These are phyloP conservation scores for Neckera pumila DNA, from an alignment of 225 moss, liverwort and hornwort genomes.

Conservation along the genomic window DNA sequence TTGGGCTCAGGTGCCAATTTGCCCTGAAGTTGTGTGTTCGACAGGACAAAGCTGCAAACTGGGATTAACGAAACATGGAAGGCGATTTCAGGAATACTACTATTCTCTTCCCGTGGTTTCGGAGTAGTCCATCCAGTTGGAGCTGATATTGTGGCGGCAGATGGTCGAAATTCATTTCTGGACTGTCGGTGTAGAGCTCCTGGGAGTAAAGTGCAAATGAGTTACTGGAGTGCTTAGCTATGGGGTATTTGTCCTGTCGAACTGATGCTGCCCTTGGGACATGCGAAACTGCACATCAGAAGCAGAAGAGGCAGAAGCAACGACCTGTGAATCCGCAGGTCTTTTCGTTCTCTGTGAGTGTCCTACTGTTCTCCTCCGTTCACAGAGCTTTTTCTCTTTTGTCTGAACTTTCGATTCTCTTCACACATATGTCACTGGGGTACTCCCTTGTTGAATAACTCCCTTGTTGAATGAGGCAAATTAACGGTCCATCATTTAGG, in stretches of 20 bases:
- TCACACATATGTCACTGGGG: no score
- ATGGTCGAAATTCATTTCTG: neutral
- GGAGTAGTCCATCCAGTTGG: neutral
- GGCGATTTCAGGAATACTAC: neutral
- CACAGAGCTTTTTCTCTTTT: neutral
- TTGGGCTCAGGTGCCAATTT: neutral
- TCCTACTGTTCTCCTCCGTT: neutral
- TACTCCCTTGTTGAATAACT: no score
- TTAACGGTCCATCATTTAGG: neutral
- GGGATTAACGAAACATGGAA: neutral
- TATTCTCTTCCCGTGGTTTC: neutral
- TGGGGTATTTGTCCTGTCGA: conserved; percentile 52
- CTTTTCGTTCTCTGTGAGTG: conserved; percentile 28
- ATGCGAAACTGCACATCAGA: conserved; percentile 26
- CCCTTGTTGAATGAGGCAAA: neutral
- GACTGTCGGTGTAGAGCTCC: neutral
- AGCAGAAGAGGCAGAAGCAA: conserved; percentile 32
- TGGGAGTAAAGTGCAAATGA: neutral
- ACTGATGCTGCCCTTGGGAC: conserved; percentile 33
- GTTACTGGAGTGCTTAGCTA: conserved; percentile 7
- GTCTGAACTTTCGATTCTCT: neutral
- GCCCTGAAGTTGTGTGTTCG: neutral
- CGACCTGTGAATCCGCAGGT: conserved; percentile 28
- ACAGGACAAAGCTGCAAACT: neutral
- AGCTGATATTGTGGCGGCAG: neutral